Conservation (phyloP, 345 rosid species). For the Gossypioides kirkii region DNA sequence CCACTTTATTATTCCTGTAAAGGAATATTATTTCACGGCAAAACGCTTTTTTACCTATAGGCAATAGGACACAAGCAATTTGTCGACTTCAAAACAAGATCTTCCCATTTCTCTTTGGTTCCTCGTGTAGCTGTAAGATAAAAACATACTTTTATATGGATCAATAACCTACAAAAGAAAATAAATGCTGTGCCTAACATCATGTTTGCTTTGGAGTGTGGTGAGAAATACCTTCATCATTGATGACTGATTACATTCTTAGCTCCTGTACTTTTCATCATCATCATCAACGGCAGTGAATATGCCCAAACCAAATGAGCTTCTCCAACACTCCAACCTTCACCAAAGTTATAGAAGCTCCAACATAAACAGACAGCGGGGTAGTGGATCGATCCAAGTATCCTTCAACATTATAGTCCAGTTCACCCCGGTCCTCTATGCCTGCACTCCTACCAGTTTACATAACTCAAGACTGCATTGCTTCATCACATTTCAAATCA, state of each 20-base stretch:
- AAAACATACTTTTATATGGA: neutral
- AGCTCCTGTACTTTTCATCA: conserved; percentile 20
- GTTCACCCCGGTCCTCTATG: conserved; percentile 44
- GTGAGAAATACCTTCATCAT: conserved; percentile 25
- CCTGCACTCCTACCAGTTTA: conserved; percentile 58
- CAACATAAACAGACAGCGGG: conserved; percentile 26
- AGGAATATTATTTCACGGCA: conserved; percentile 1
- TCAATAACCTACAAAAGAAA: neutral
- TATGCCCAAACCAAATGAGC: conserved; percentile 22
- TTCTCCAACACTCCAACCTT: conserved; percentile 21
- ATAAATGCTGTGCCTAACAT: neutral
- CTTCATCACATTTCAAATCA: conserved; percentile 17
- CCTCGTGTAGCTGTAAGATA: conserved; percentile 8
- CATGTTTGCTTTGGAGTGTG: neutral
- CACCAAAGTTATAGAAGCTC: conserved; percentile 24
- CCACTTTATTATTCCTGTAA: conserved; percentile 2
- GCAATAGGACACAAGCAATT: neutral
- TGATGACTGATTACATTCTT: conserved; percentile 7
- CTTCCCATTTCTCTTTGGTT: conserved; percentile 5
- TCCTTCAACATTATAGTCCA: conserved; percentile 13
- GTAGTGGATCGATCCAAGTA: conserved; percentile 8
- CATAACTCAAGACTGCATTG: conserved; percentile 9
- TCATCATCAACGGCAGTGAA: conserved; percentile 17
- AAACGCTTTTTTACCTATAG: neutral
- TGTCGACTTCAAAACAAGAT: neutral